Conservation (phyloP, 2,329 filamentous ascomycete genomes). For the Penicillium sp. region DNA sequence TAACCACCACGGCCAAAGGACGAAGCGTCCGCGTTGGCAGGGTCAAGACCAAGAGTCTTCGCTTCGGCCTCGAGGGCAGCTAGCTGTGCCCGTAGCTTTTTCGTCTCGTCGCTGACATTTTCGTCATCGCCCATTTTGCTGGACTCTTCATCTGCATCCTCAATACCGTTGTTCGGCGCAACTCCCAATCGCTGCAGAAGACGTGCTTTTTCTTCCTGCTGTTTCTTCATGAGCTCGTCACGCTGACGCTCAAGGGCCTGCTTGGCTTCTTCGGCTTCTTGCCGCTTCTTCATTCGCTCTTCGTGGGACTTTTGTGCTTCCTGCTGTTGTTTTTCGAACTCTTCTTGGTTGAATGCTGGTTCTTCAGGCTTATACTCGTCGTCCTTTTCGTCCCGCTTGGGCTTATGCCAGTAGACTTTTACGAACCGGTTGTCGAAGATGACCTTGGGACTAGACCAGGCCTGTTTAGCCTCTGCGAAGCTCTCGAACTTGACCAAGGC, state of each 20-base stretch:
- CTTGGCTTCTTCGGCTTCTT: slow-evolving; percentile 56
- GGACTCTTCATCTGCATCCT: slow-evolving; percentile 27
- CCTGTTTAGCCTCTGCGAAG: slow-evolving; percentile 56
- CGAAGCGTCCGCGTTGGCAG: slow-evolving; percentile 36
- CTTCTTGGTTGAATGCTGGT: slow-evolving; percentile 57
- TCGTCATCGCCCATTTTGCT: slow-evolving; percentile 36
- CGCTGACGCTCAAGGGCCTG: slow-evolving; percentile 59
- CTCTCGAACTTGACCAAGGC: slow-evolving; percentile 61
- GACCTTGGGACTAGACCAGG: slow-evolving; percentile 64
- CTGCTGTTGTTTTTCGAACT: slow-evolving; percentile 59
- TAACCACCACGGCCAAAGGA: slow-evolving; percentile 32
- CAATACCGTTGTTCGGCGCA: slow-evolving; percentile 37
- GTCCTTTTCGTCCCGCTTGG: slow-evolving; percentile 40
- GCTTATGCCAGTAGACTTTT: slow-evolving; percentile 66
- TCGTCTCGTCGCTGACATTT: slow-evolving; percentile 53
- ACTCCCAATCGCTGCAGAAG: slow-evolving; percentile 55
- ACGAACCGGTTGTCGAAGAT: slow-evolving; percentile 69
- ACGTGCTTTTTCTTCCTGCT: slow-evolving; percentile 59
- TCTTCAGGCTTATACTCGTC: slow-evolving; percentile 38
- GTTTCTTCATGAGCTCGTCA: slow-evolving; percentile 55
- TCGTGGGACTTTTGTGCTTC: slow-evolving; percentile 62
- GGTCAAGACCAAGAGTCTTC: slow-evolving; percentile 56
- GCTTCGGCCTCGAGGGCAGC: slow-evolving; percentile 61
- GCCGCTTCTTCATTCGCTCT: slow-evolving; percentile 56
- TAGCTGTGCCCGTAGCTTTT: slow-evolving; percentile 58